Evolutionary conservation across 1,284 basidiomycete genomes (phyloP).

Genomic region (Trametes versicolor): DNA sequence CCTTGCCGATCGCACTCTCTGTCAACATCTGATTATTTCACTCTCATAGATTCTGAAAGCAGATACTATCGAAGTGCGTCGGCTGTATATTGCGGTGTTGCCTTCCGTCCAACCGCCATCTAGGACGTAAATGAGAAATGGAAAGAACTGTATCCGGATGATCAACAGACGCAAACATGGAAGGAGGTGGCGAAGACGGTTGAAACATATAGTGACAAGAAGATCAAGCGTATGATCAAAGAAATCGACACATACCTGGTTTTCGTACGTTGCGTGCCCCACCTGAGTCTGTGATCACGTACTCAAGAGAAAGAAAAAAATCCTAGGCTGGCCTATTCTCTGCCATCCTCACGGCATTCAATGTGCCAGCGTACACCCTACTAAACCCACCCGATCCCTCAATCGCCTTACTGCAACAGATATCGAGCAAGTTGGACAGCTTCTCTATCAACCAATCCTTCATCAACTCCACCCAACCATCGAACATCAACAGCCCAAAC

Average conservation of each 20-base stretch:
- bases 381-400: constrained; percentile 1
- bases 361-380: background rate
- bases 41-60: too few species aligned
- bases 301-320: background rate
- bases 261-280: background rate
- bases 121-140: too few species aligned
- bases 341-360: constrained; percentile 19
- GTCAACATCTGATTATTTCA: too few species aligned
- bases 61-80: too few species aligned
- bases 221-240: background rate
- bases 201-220: background rate
- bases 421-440: background rate
- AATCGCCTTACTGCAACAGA: background rate
- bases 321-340: constrained; percentile 21
- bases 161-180: background rate
- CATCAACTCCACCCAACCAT: background rate
- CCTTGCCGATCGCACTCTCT: too few species aligned
- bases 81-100: too few species aligned
- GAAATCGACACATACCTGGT: constrained; percentile 5
- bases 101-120: too few species aligned
- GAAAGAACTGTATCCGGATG: background rate
- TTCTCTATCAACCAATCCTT: background rate
- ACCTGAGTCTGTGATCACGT: background rate
- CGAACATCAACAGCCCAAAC: background rate
- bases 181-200: background rate